phyloP scores from a whole-genome alignment of 805 yeast genomes.

The Wickerhamiella sorbophila region DNA sequence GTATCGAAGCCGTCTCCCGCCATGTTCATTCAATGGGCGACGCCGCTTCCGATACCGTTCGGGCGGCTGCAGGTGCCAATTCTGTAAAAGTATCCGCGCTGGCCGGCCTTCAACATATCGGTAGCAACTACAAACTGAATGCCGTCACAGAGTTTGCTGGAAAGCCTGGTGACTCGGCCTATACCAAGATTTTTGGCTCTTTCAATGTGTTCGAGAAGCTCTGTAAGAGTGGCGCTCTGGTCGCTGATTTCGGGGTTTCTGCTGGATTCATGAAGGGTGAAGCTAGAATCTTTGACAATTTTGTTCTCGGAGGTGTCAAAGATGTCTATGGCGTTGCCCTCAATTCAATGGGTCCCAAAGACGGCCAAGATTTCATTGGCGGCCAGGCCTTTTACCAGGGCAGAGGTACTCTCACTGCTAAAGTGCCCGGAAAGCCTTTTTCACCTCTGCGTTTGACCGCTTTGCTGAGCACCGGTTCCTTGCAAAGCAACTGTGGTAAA shows the following conservation, averaged over 20 bases:
- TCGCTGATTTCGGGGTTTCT: constrained; percentile 11
- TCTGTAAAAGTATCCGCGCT: constrained; percentile 38
- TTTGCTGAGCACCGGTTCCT: constrained; percentile 52
- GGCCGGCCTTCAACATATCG: constrained; percentile 24
- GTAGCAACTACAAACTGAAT: constrained; percentile 17
- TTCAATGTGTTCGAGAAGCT: constrained; percentile 12
- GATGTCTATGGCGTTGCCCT: constrained; percentile 51
- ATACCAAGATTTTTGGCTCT: constrained; percentile 15
- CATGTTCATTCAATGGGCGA: constrained; percentile 35
- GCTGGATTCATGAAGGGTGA: constrained; percentile 18
- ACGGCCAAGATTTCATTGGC: constrained; percentile 43
- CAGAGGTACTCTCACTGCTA: constrained; percentile 41
- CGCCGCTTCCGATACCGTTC: constrained; percentile 42
- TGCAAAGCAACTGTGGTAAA: constrained; percentile 20
- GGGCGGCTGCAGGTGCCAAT: constrained; percentile 49
- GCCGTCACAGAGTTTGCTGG: constrained; percentile 26
- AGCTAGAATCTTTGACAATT: constrained; percentile 57
- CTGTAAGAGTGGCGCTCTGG: constrained; percentile 13
- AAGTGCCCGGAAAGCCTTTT: constrained; percentile 36
- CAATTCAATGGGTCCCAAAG: constrained; percentile 52
- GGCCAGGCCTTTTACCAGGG: constrained; percentile 47
- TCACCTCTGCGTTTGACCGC: constrained; percentile 49
- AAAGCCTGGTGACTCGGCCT: constrained; percentile 22
- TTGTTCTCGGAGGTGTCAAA: constrained; percentile 62
- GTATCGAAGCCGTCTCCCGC: constrained; percentile 46